These are phyloP conservation scores for Ettlia oleoabundans DNA, from an alignment of 139 green algal species.

Conservation along the genomic window DNA sequence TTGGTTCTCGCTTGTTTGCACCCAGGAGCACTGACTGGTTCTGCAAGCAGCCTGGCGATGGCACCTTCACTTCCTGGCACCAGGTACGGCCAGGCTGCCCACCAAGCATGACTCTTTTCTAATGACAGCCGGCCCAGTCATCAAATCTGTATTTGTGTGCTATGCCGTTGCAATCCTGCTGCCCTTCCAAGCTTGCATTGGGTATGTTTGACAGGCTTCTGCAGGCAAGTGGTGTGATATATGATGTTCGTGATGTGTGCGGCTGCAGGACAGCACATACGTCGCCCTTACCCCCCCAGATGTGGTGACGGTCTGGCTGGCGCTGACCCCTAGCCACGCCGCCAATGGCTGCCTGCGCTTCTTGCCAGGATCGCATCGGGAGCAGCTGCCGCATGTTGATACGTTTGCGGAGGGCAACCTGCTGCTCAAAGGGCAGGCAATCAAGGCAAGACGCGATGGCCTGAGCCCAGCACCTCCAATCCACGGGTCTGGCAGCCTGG, in stretches of 20 bases:
- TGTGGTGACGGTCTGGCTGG: constrained; percentile 31
- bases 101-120: too few relatives aligned
- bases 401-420: constrained; percentile 22
- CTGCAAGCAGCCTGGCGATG: constrained; percentile 15
- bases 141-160: too few relatives aligned
- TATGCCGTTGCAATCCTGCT: too few relatives aligned
- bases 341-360: constrained; percentile 32
- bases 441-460: neutral
- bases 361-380: constrained; percentile 1
- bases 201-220: too few relatives aligned
- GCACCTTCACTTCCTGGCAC: constrained; percentile 21
- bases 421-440: constrained; percentile 35
- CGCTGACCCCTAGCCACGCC: constrained; percentile 9
- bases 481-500: too few relatives aligned
- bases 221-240: too few relatives aligned
- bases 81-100: too few relatives aligned
- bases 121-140: too few relatives aligned
- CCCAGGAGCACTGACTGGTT: constrained; percentile 25
- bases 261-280: constrained; percentile 32
- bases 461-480: neutral
- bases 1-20: too few relatives aligned
- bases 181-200: neutral
- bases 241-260: too few relatives aligned
- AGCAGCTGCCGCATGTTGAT: constrained; percentile 32
- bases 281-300: constrained; percentile 12